Evolutionary conservation across 2,329 filamentous ascomycete species (phyloP).

Genomic region (Botrytis squamosa): DNA sequence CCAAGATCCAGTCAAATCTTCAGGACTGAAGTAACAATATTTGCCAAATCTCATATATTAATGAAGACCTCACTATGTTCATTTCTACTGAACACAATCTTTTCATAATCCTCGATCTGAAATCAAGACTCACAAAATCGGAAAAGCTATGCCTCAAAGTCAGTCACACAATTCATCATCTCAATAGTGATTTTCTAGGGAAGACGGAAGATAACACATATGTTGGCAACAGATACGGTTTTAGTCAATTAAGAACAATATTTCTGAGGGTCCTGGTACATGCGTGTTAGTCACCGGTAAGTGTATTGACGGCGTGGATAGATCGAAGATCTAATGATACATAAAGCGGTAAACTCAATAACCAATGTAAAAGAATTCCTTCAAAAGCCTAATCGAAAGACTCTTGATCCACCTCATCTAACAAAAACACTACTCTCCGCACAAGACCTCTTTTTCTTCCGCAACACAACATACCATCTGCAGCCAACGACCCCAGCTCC

Average conservation of each 20-base stretch:
- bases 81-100: background rate
- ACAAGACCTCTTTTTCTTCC: background rate
- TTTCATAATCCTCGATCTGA: background rate
- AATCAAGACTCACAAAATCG: background rate
- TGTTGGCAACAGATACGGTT: too few relatives aligned
- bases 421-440: too few relatives aligned
- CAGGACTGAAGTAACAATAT: too few relatives aligned
- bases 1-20: background rate
- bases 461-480: background rate
- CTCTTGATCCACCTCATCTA: too few relatives aligned
- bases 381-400: too few relatives aligned
- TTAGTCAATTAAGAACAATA: background rate
- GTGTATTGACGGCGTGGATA: background rate
- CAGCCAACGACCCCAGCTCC: background rate
- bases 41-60: too few relatives aligned
- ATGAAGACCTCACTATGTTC: too few relatives aligned
- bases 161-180: background rate
- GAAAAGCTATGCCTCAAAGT: background rate
- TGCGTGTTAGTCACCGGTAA: background rate
- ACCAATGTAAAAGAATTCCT: too few relatives aligned
- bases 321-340: too few relatives aligned
- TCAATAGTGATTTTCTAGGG: background rate
- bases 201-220: too few relatives aligned
- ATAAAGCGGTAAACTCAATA: too few relatives aligned
- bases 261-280: too few relatives aligned